phyloP scores from a whole-genome alignment of 169 alveolate genomes.

The Eimeria tenella region DNA sequence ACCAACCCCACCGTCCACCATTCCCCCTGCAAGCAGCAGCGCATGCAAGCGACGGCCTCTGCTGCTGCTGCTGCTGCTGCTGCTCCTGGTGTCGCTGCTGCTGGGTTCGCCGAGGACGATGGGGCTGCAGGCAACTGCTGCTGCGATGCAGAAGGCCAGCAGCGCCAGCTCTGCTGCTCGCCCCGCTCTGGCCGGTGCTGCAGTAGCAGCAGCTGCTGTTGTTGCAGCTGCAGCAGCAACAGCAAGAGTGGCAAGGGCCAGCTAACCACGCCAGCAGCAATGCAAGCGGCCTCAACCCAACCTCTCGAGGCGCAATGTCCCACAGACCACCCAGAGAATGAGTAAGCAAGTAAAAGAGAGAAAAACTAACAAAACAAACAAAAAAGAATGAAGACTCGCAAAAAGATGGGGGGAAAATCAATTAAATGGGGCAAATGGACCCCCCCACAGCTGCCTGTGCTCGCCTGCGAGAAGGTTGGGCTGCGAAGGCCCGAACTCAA shows the following conservation, averaged over 20 bases:
- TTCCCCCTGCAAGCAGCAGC: conserved; percentile 79
- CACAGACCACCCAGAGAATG: too few relatives aligned
- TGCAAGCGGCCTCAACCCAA: too few relatives aligned
- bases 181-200: neutral
- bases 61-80: too few relatives aligned
- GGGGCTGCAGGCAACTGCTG: too few relatives aligned
- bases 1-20: conserved; percentile 91
- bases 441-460: neutral
- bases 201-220: neutral
- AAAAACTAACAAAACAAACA: neutral
- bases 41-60: neutral
- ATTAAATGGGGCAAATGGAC: neutral
- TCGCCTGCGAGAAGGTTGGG: conserved; percentile 92
- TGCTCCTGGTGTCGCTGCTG: neutral
- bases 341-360: too few relatives aligned
- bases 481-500: conserved; percentile 87
- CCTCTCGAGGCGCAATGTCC: too few relatives aligned
- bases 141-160: too few relatives aligned
- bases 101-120: neutral
- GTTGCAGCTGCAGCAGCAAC: neutral
- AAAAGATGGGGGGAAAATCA: neutral
- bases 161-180: neutral
- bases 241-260: neutral
- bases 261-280: too few relatives aligned
- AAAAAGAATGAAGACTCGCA: neutral